Evolutionary conservation across 225 moss, liverwort and hornwort genomes (phyloP).

Genomic region (Polytrichum formosum): DNA sequence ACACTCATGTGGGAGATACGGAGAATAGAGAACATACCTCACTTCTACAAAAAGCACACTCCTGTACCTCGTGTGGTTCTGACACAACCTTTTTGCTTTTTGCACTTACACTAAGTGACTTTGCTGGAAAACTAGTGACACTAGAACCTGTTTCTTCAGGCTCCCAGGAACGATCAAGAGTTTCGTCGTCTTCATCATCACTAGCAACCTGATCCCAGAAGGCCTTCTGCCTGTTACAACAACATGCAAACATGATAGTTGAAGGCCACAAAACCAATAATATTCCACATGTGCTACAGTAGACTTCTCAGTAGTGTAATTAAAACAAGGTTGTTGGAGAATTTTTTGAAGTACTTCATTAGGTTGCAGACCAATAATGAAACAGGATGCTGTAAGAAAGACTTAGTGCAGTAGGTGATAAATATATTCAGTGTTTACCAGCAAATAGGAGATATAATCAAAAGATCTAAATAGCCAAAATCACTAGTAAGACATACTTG

Average conservation of each 20-base stretch:
- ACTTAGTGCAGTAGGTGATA: too few species aligned
- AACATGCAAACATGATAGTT: slow-evolving; percentile 7
- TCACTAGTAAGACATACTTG: slow-evolving; percentile 42
- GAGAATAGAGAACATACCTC: slow-evolving; percentile 40
- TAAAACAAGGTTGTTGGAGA: too few species aligned
- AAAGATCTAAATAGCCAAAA: too few species aligned
- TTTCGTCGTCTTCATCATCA: slow-evolving; percentile 40
- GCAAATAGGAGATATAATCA: too few species aligned
- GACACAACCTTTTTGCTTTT: slow-evolving; percentile 24
- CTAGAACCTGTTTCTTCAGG: slow-evolving; percentile 21
- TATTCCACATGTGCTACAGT: too few species aligned
- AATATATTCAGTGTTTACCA: too few species aligned
- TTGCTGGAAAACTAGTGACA: slow-evolving; percentile 23
- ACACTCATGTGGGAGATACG: too few species aligned
- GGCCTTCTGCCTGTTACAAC: slow-evolving; percentile 71
- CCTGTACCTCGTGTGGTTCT: slow-evolving; percentile 41
- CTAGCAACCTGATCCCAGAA: slow-evolving; percentile 63
- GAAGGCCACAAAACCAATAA: too few species aligned
- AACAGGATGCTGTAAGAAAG: too few species aligned
- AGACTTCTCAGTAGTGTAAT: too few species aligned
- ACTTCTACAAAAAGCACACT: slow-evolving; percentile 89
- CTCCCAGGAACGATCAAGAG: slow-evolving; percentile 13
- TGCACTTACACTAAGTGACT: slow-evolving; percentile 20
- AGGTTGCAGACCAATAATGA: too few species aligned
- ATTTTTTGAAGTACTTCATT: too few species aligned